These are phyloP conservation scores for Bidens hawaiensis DNA, from an alignment of 140 eudicot species.

Conservation along the genomic window DNA sequence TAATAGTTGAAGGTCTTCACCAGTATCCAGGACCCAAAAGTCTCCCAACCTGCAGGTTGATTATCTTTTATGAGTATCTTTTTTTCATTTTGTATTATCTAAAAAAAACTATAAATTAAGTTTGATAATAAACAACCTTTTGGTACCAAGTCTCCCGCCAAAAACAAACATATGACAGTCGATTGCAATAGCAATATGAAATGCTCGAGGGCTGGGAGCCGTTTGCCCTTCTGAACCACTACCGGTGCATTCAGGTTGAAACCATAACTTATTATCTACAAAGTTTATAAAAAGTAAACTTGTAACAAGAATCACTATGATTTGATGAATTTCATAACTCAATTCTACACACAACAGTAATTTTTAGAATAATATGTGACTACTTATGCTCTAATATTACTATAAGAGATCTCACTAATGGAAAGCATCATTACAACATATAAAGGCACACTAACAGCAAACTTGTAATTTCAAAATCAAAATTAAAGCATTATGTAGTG, in stretches of 20 bases:
- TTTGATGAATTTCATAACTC: conserved; percentile 5
- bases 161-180: conserved; percentile 95
- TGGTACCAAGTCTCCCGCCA: conserved; percentile 87
- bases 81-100: neutral
- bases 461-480: too few relatives aligned
- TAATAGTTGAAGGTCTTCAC: too few relatives aligned
- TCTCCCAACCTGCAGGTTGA: too few relatives aligned
- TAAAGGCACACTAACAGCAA: too few relatives aligned
- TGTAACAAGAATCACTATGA: neutral
- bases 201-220: conserved; percentile 90
- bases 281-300: neutral
- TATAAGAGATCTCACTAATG: too few relatives aligned
- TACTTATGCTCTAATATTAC: neutral
- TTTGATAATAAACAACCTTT: conserved; percentile 45
- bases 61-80: conserved; percentile 7
- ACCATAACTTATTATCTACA: conserved; percentile 85
- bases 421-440: too few relatives aligned
- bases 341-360: conserved; percentile 2
- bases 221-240: conserved; percentile 79
- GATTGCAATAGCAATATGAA: conserved; percentile 86
- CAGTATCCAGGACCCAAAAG: too few relatives aligned
- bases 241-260: conserved; percentile 89
- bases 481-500: too few relatives aligned
- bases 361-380: neutral
- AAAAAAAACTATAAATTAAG: neutral